Conservation (phyloP, 139 green algal genomes). For the Ulvella scutata region DNA sequence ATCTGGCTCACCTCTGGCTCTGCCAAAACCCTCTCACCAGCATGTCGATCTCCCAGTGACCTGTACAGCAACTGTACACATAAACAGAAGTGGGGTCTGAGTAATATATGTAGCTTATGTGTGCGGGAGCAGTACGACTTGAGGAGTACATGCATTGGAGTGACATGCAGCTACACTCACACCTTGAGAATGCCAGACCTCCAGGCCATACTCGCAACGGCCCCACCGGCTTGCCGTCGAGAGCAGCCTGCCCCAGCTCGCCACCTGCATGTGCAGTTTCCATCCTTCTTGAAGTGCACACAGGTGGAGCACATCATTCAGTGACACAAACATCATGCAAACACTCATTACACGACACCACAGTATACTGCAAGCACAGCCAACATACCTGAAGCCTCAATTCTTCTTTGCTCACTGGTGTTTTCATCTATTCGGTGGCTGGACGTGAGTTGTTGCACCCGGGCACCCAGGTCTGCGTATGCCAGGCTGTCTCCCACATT, state of each 20-base stretch:
- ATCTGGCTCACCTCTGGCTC: constrained; percentile 14
- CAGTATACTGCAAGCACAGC: too few species aligned
- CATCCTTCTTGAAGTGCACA: too few species aligned
- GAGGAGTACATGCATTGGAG: too few species aligned
- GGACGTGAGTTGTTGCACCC: not conserved
- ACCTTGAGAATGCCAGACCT: constrained; percentile 63
- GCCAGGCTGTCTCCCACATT: not conserved
- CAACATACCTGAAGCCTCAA: constrained; percentile 37
- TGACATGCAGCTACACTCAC: too few species aligned
- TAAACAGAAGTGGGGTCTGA: too few species aligned
- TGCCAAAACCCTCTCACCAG: constrained; percentile 13
- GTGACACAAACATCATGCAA: too few species aligned
- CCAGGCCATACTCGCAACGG: constrained; percentile 78
- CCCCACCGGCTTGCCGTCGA: constrained; percentile 51
- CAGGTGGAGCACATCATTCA: too few species aligned
- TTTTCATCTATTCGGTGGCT: constrained; percentile 50
- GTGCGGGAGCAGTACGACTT: too few species aligned
- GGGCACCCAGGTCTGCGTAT: not conserved
- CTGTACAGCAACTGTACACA: too few species aligned
- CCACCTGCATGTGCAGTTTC: too few species aligned
- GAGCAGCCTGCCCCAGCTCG: constrained; percentile 15
- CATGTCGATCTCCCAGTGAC: constrained; percentile 62
- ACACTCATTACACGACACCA: too few species aligned
- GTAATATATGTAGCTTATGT: too few species aligned
- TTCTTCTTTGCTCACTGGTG: constrained; percentile 40